Evolutionary conservation across 371 early-diverging fungal species (phyloP).

Genomic region (Umbelopsis sp.): DNA sequence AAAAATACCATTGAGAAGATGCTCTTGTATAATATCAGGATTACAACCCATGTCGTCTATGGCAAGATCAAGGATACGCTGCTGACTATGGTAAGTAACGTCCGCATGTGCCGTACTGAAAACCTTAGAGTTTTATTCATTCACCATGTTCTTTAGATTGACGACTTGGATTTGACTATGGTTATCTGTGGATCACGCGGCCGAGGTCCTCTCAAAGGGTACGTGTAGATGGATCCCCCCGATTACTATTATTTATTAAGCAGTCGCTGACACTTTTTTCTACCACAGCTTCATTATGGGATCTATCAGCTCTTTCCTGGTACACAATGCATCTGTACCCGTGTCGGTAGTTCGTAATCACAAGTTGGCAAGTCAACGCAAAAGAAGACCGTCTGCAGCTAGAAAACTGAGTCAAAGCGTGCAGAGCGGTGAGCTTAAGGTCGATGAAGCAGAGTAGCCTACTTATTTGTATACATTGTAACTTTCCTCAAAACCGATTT

Average conservation of each 20-base stretch:
- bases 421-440: conserved; percentile 44
- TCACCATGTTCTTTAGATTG: conserved; percentile 36
- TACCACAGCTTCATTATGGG: conserved; percentile 52
- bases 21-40: conserved; percentile 56
- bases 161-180: conserved; percentile 52
- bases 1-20: conserved; percentile 26
- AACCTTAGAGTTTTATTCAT: neutral
- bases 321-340: conserved; percentile 63
- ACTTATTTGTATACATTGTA: neutral
- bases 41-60: conserved; percentile 53
- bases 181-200: conserved; percentile 63
- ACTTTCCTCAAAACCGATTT: too few species aligned
- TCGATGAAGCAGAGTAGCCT: conserved; percentile 41
- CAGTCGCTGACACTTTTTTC: too few species aligned
- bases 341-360: conserved; percentile 64
- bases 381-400: conserved; percentile 43
- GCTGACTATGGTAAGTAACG: conserved; percentile 48
- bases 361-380: conserved; percentile 47
- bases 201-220: conserved; percentile 61
- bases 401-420: conserved; percentile 53
- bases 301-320: conserved; percentile 60
- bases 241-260: too few species aligned
- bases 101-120: neutral
- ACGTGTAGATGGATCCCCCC: neutral
- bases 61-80: conserved; percentile 58